Conservation (phyloP, 1,284 basidiomycete genomes). For the Ceratobasidium sp. region DNA sequence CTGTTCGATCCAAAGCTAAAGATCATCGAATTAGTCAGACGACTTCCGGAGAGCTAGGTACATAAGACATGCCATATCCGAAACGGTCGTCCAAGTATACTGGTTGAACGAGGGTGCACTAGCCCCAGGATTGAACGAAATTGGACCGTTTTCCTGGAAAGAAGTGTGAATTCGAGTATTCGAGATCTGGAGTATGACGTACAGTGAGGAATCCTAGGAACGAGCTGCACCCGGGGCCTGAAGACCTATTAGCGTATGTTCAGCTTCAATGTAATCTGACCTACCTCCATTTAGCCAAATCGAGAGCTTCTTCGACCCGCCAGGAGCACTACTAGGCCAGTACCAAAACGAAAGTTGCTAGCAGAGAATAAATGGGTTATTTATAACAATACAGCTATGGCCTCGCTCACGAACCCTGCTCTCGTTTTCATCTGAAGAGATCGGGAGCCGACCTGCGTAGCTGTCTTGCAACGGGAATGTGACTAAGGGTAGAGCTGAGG, state of each 20-base stretch:
- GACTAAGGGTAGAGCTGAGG: conserved; percentile 47
- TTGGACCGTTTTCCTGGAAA: conserved; percentile 58
- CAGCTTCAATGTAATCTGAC: background rate
- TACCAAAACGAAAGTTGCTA: conserved; percentile 49
- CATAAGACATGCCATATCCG: conserved; percentile 51
- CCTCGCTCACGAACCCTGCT: conserved; percentile 27
- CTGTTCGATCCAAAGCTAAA: conserved; percentile 47
- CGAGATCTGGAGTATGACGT: background rate
- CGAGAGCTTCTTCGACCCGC: conserved; percentile 13
- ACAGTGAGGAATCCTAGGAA: conserved; percentile 23
- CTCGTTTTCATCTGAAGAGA: conserved; percentile 32
- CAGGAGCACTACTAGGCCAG: conserved; percentile 44
- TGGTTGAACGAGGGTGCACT: conserved; percentile 54
- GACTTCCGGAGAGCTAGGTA: background rate
- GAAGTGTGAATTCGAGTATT: background rate
- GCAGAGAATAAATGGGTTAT: background rate
- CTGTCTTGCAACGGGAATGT: conserved; percentile 47
- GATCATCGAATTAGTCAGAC: background rate
- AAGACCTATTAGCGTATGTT: too few relatives aligned
- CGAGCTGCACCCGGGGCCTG: conserved; percentile 28
- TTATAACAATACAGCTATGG: background rate
- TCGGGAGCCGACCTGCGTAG: conserved; percentile 47
- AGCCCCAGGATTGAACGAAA: conserved; percentile 55
- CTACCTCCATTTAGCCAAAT: conserved; percentile 24
- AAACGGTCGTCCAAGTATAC: conserved; percentile 57